Base-by-base conservation (phyloP, 345 rosid species). In the Aquilaria yunnanensis region DNA sequence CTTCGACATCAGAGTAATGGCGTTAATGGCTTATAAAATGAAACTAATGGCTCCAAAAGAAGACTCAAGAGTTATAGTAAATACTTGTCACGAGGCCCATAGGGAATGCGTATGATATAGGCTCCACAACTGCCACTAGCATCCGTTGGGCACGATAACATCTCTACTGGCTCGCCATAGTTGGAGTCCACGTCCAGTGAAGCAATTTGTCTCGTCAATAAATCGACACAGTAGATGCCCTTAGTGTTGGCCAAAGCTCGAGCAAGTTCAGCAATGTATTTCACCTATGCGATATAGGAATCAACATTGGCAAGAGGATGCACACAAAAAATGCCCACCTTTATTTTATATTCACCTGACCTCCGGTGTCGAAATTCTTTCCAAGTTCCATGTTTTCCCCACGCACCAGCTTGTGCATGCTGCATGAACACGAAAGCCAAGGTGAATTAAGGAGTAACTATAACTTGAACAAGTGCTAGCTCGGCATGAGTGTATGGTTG, bases 301-400 rank as follows among this genome's bases (percentile, higher is more conserved):
- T 37, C 43, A 37, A 37, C 43, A 37, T 37, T 37, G 43, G 43
- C 43, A 37, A 4, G 43, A 5, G 2, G 5, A 30, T 8, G 41
- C 12, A 7, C 14, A 8, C 11, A 51, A 51, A 13, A 9, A 9
- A 51, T 51, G n/a, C 14, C 16, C n/a, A n/a, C 54, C 14, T 9
- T 9, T n/a, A 7, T 2, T 9, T 53, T 29, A 11, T 16, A 16
- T 16, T 16, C 65, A 81, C 90, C 86, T 85, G 91, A 56, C 92
- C 92, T 54, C 92, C 89, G 5, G 89, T 86, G 72, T 83, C 92
- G 62, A 89, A 86, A 74, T 86, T 89, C 70, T 85, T 75, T 64
- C 92, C 92, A 12, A 86, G 87, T 71, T 86, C 92, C 92, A 86
- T 83, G 70, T 86, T 86, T 54, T 86, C 92, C 60, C 89, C 92